Evolutionary conservation across 306 rosid species (phyloP), one percentile per base, ranked within the genome.

Genomic region (Mucuna pruriens): DNA sequence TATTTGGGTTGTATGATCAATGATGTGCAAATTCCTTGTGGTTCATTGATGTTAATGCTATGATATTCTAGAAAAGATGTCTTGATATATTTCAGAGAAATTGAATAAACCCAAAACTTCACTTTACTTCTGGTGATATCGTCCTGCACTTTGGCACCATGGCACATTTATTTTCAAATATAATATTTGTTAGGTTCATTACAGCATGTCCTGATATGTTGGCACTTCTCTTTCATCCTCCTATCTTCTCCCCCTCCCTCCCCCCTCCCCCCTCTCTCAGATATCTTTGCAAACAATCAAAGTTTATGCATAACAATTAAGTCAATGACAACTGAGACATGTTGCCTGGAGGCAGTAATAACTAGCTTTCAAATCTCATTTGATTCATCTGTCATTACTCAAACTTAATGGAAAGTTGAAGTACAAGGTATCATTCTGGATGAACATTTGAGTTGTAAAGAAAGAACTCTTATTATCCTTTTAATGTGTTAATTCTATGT

Each of bases 281-380:
- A 48, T 52, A 38, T 45, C 40, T 48, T 29, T 22, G 45, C 58
- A 58, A 58, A 33, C 11, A 23, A 60, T 60, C 48, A 23, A 42
- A 68, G 46, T 57, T 60, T 82, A n/a, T 67, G 51, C 29, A 75
- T 82, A 19, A 15, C 80, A 74, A 54, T 55, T 67, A 42, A 66
- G 54, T 55, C 23, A 45, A 65, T 22, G 77, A 9, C 38, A 65
- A 54, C 46, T 25, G 15, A 38, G 49, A 17, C 79, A 61, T 76
- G 58, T 71, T 66, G 23, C 36, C 63, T 40, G 36, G 51, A 55
- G 44, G 54, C 36, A 20, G 26, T 38, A 75, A 40, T 58, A 57
- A 19, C 23, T 79, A 33, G 51, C 51, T 55, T 45, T 20, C 39
- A 31, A 58, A 70, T 60, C 72, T 46, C 65, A 80, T 75, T 68